These are phyloP conservation scores for Fusarium neocosmosporiellum DNA, from an alignment of 2,329 filamentous ascomycete species.

Conservation along the genomic window DNA sequence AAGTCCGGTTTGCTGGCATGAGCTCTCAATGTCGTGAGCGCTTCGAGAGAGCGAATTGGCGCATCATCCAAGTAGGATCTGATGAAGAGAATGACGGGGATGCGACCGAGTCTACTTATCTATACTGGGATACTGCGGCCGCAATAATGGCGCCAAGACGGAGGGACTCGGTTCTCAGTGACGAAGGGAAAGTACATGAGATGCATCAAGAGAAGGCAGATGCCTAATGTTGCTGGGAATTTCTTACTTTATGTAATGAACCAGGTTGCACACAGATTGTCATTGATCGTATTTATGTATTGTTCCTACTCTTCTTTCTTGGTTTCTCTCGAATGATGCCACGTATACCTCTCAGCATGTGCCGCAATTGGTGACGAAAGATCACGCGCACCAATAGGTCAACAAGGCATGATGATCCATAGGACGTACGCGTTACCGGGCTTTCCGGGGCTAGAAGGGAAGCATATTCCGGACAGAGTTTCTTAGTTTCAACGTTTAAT, in stretches of 20 bases:
- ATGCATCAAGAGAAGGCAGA: conserved; percentile 34
- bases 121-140: conserved; percentile 30
- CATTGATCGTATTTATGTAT: not conserved
- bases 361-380: not conserved
- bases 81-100: conserved; percentile 15
- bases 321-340: not conserved
- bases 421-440: not conserved
- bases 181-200: conserved; percentile 22
- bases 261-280: not conserved
- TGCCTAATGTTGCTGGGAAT: not conserved
- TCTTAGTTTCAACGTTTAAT: not conserved
- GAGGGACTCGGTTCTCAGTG: conserved; percentile 15
- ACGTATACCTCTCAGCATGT: not conserved
- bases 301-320: not conserved
- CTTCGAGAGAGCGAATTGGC: conserved; percentile 54
- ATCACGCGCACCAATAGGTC: not conserved
- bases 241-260: not conserved
- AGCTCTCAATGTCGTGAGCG: conserved; percentile 53
- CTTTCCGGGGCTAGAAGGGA: not conserved
- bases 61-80: conserved; percentile 19
- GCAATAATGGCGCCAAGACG: conserved; percentile 34
- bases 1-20: conserved; percentile 62
- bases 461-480: not conserved
- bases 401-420: not conserved
- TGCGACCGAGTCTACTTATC: conserved; percentile 6